phyloP scores from a whole-genome alignment of 352 stramenopile genomes.

The Saprolegnia diclina region DNA sequence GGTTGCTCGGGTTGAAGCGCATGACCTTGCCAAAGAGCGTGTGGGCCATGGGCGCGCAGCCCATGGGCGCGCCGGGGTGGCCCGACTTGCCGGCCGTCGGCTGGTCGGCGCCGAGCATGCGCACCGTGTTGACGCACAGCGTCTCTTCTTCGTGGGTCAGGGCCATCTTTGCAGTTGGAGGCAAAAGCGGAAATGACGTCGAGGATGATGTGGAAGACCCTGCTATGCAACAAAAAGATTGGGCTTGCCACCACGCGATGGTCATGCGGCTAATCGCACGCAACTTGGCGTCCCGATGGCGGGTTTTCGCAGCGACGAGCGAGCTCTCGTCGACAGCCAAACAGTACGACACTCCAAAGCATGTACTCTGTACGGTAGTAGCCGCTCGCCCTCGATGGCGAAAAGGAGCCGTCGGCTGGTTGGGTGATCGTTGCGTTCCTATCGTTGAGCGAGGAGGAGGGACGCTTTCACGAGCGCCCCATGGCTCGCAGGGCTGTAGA shows the following conservation, averaged over 20 bases:
- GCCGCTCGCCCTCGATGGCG: too few relatives aligned
- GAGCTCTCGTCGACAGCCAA: too few relatives aligned
- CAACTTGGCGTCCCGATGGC: too few relatives aligned
- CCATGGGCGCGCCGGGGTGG: conserved; percentile 97
- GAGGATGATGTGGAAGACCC: background rate
- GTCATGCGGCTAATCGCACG: background rate
- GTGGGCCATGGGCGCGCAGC: conserved; percentile 97
- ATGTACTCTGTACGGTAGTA: too few relatives aligned
- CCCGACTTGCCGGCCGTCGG: conserved; percentile 96
- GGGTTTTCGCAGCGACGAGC: too few relatives aligned
- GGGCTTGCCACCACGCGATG: background rate
- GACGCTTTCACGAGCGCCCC: too few relatives aligned
- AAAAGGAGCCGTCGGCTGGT: too few relatives aligned
- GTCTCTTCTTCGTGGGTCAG: conserved; percentile 27
- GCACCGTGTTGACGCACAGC: conserved; percentile 97
- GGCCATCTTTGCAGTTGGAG: background rate
- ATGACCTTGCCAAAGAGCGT: conserved; percentile 92
- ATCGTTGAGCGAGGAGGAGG: too few relatives aligned
- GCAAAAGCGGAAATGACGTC: background rate
- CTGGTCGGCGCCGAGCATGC: conserved; percentile 96
- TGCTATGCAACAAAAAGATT: background rate
- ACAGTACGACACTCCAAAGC: too few relatives aligned
- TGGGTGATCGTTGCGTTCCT: too few relatives aligned
- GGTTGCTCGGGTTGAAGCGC: conserved; percentile 84
- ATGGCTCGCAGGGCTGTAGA: too few relatives aligned